Base-by-base conservation (phyloP, 2,329 filamentous ascomycete species). In the Alternaria brassicicola region DNA sequence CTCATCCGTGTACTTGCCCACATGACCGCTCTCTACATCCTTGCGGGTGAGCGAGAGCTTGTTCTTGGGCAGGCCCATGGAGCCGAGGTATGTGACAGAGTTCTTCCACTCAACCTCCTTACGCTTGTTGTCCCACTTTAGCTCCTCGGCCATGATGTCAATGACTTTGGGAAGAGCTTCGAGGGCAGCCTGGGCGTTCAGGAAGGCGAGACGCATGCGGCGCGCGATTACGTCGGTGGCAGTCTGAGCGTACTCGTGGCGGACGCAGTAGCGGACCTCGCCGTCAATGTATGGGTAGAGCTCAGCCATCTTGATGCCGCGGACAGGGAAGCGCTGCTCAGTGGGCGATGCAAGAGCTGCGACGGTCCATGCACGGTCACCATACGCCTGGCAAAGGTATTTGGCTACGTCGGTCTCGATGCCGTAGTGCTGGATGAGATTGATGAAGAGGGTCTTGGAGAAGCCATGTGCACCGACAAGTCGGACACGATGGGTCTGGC, bases 281-380 rank as follows among this genome's bases (percentile, higher is more conserved):
- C 93, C 93, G 71, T 97, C 93, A 25, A 97, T 87, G 77, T 95
- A 97, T 13, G 93, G 92, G 78, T 97, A 97, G 26, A 96, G 82
- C 15, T 85, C 78, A 3, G 90, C 89, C 62, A 97, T 89, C 62
- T 92, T 89, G 78, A 90, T 86, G 55, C 93, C 93, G 50, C 92
- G 86, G 30, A 93, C 89, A 3, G 93, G 93, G 83, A 93, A 97
- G 48, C 92, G 88, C 69, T 88, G 81, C 56, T 90, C 86, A 1
- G 92, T 96, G 0, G 91, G 88, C 15, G 85, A 83, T 68, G 90
- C 94, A 46, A 97, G 83, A 1, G 91, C 86, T 8, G 91, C 93
- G 21, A 97, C 92, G 15, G 90, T 89, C 93, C 93, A 97, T 19
- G 93, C 92, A 57, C 93, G 88, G 78, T 97, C 93, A 66, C 94